Evolutionary conservation across 169 alveolate species (phyloP), one percentile per base, ranked within the genome.

Genomic region (Plasmodium adleri): DNA sequence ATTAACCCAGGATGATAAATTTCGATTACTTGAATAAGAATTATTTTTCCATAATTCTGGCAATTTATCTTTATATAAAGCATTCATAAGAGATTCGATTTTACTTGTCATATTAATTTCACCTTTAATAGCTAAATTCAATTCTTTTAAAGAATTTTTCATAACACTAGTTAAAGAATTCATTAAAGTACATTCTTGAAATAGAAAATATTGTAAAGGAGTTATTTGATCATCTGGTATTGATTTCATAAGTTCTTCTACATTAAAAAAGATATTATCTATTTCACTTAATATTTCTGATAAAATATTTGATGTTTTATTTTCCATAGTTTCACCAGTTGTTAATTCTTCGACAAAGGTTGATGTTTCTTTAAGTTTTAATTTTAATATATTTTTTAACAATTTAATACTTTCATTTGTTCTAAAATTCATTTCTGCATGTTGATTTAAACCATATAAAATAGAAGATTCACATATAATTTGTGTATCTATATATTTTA

Each of bases 51-150:
- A 98, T 52, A 95, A 78, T 0, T 95, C 95, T 45, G 99, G 99
- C 39, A 97, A 96, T 80, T 95, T 93, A 88, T 96, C 97, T 50
- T 95, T 73, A 72, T 95, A 96, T 39, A 97, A 87, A 49, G 97
- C 80, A 83, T 95, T 97, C 88, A 96, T 96, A 12, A 97, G 93
- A 43, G 78, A 62, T 88, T 98, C 99, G 96, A 98, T 97, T 75
- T 95, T 92, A 49, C 96, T 98, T 75, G 97, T 95, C 95, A 97
- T 95, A 12, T 98, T 97, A 74, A 97, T 94, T 90, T 97, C 98
- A 74, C 99, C 99, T 91, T 97, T 97, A 88, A 98, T 96, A 20
- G 99, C 98, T 72, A 97, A 92, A 71, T 96, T 96, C 22, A 97
- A 93, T 91, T 97, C 99, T 88, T 92, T 92, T 72, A 97, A 94